Percentiles rank a stretch among this genome's conserved stretches.
phyloP scores from a whole-genome alignment of 257 asterid species.

The Salvia hispanica region DNA sequence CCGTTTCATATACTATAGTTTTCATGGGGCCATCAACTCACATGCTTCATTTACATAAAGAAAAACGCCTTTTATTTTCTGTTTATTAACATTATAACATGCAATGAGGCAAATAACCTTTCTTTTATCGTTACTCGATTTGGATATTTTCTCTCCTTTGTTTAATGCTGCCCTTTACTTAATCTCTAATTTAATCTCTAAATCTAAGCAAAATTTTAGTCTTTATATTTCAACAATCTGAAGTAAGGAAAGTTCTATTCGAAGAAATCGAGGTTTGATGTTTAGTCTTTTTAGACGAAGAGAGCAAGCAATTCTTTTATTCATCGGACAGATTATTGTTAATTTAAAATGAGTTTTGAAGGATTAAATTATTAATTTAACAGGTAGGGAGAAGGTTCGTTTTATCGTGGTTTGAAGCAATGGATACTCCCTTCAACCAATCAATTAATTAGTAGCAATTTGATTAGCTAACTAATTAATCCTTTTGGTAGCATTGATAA shows the following conservation, averaged over 20 bases:
- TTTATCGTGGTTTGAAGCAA: slow-evolving; percentile 17
- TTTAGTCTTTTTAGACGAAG: slow-evolving; percentile 8
- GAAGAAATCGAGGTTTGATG: slow-evolving; percentile 12
- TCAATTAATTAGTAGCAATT: neutral
- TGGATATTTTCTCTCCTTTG: neutral
- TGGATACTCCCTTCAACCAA: slow-evolving; percentile 14
- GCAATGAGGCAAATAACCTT: slow-evolving; percentile 43
- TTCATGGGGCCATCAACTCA: slow-evolving; percentile 78
- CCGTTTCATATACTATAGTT: slow-evolving; percentile 54
- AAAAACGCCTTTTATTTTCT: slow-evolving; percentile 40
- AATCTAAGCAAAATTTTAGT: neutral
- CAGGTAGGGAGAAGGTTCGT: slow-evolving; percentile 36
- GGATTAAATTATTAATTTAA: neutral
- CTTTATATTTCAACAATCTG: neutral
- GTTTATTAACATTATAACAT: slow-evolving; percentile 29
- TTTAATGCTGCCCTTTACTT: neutral
- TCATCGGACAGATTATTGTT: neutral
- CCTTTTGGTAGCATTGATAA: slow-evolving; percentile 9
- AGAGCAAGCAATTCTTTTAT: neutral
- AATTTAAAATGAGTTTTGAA: neutral
- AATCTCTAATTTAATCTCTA: neutral
- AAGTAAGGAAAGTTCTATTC: neutral
- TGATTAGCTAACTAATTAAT: slow-evolving; percentile 8
- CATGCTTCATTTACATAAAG: slow-evolving; percentile 77
- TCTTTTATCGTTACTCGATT: slow-evolving; percentile 25